Conservation (phyloP, 2,329 filamentous ascomycete species). For the Pseudogymnoascus sp. region DNA sequence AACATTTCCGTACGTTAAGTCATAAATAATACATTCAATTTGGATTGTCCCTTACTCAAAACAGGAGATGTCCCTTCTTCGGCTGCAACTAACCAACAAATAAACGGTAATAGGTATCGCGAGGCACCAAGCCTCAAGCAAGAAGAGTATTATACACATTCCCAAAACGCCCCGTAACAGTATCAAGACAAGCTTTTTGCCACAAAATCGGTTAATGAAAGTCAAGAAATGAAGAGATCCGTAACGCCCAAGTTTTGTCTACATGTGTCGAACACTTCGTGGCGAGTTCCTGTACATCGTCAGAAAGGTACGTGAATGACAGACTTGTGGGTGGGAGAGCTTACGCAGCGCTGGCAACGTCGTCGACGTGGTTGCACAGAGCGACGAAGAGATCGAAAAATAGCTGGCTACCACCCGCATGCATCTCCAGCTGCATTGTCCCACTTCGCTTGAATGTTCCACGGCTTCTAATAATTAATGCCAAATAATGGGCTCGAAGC, state of each 20-base stretch:
- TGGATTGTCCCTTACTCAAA: slow-evolving; percentile 1
- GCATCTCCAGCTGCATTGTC: slow-evolving; percentile 95
- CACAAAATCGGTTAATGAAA: slow-evolving; percentile 12
- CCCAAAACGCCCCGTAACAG: background rate
- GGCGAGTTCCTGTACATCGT: slow-evolving; percentile 9
- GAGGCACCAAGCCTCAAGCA: background rate
- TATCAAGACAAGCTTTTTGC: background rate
- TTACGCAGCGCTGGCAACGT: slow-evolving; percentile 50
- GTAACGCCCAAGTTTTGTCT: slow-evolving; percentile 9
- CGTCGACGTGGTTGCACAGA: slow-evolving; percentile 81
- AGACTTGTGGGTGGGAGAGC: slow-evolving; percentile 22
- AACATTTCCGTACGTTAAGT: background rate
- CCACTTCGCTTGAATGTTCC: slow-evolving; percentile 87
- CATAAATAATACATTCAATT: slow-evolving; percentile 8
- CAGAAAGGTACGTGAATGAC: background rate
- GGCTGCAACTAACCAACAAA: background rate
- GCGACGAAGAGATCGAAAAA: slow-evolving; percentile 95
- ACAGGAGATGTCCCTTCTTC: background rate
- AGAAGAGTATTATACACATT: slow-evolving; percentile 5
- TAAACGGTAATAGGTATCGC: slow-evolving; percentile 5
- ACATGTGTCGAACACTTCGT: slow-evolving; percentile 11
- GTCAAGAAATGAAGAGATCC: slow-evolving; percentile 11
- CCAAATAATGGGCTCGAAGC: slow-evolving; percentile 81
- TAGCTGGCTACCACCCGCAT: slow-evolving; percentile 67
- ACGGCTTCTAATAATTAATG: slow-evolving; percentile 81